phyloP scores from a whole-genome alignment of 345 rosid genomes.

The Aquilaria malaccensis region DNA sequence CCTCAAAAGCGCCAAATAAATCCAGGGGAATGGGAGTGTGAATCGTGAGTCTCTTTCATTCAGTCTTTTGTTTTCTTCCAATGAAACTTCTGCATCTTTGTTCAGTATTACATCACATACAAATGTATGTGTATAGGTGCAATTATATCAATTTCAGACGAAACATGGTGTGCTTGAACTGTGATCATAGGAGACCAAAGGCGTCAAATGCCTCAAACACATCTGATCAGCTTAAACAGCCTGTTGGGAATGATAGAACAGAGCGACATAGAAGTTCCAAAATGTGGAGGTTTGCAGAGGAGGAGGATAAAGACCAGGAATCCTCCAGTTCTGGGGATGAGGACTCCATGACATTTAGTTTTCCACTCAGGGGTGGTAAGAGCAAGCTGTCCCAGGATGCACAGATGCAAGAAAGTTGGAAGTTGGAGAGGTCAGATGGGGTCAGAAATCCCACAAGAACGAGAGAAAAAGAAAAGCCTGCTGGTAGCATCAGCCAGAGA shows the following conservation, averaged over 20 bases:
- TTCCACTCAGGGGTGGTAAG: constrained; percentile 57
- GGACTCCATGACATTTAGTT: constrained; percentile 31
- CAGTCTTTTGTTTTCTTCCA: not conserved
- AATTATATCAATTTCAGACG: constrained; percentile 77
- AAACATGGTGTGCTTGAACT: constrained; percentile 75
- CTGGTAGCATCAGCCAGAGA: constrained; percentile 14
- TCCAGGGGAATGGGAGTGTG: constrained; percentile 97
- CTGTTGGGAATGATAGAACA: constrained; percentile 4
- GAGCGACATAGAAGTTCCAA: constrained; percentile 16
- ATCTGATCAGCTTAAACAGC: constrained; percentile 11
- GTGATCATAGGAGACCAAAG: constrained; percentile 72
- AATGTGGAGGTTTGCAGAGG: constrained; percentile 50
- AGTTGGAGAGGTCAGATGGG: constrained; percentile 37
- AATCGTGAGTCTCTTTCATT: constrained; percentile 53
- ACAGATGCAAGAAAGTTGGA: constrained; percentile 44
- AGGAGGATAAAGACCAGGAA: constrained; percentile 19
- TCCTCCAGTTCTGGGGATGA: constrained; percentile 11
- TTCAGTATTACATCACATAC: not conserved
- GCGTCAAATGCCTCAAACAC: constrained; percentile 23
- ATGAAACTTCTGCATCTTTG: not conserved
- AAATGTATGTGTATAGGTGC: constrained; percentile 38
- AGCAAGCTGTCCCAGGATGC: constrained; percentile 35
- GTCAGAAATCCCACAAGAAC: constrained; percentile 8
- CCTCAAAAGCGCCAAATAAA: constrained; percentile 70
- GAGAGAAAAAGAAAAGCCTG: constrained; percentile 17